phyloP scores from a whole-genome alignment of 176 grass and related monocot genomes.

The Miscanthus lutarioriparius region DNA sequence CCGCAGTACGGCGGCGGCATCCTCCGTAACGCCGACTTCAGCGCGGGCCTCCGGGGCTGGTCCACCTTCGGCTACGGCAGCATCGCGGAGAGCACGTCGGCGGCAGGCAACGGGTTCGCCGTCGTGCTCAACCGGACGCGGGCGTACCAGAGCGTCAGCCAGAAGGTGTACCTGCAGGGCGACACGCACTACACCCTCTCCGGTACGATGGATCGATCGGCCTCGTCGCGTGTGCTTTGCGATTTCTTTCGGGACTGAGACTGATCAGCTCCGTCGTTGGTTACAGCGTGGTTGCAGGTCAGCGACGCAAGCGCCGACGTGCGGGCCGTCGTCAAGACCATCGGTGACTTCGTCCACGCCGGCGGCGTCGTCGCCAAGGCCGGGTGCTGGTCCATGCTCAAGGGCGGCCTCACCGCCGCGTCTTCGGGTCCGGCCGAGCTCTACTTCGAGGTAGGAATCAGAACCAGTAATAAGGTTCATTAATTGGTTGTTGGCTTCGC shows the following conservation, averaged over 20 bases:
- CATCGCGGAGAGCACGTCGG: constrained; percentile 38
- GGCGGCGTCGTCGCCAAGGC: constrained; percentile 51
- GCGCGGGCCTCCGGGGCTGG: constrained; percentile 57
- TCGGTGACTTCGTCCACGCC: constrained; percentile 42
- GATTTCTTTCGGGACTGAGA: background rate
- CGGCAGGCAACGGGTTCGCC: constrained; percentile 54
- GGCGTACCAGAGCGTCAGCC: constrained; percentile 66
- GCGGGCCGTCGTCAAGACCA: constrained; percentile 59
- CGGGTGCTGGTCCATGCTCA: constrained; percentile 94
- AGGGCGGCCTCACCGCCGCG: constrained; percentile 75
- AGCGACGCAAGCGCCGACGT: constrained; percentile 50
- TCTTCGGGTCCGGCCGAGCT: constrained; percentile 58
- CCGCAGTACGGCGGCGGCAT: constrained; percentile 79
- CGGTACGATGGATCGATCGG: background rate
- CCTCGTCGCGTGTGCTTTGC: too few relatives aligned
- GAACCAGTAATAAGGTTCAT: background rate
- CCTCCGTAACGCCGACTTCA: constrained; percentile 72
- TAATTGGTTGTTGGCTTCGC: too few relatives aligned
- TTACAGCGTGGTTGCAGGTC: constrained; percentile 76
- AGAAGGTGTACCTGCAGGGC: constrained; percentile 69
- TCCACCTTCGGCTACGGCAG: constrained; percentile 50
- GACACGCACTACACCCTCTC: constrained; percentile 78
- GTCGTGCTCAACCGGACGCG: constrained; percentile 39
- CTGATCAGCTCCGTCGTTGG: background rate
- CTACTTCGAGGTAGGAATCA: constrained; percentile 66